These are phyloP conservation scores for Geosmithia morbida DNA, from an alignment of 2,329 filamentous ascomycete genomes.

Conservation along the genomic window DNA sequence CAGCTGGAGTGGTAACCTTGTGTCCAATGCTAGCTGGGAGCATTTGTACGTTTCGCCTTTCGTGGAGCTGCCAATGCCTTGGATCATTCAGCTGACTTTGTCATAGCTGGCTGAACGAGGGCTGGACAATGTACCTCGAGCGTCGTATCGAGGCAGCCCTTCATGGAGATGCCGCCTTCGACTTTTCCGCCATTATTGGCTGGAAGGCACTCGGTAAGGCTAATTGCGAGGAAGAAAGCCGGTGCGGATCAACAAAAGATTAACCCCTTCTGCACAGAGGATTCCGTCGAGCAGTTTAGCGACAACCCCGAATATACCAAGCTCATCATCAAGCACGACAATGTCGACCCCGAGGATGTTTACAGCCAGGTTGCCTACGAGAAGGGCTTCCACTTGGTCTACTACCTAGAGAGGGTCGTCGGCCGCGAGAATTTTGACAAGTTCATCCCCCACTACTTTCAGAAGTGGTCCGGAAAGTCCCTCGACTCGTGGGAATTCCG, in stretches of 20 bases:
- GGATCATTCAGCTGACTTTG: not conserved
- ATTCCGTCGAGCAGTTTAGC: slow-evolving; percentile 66
- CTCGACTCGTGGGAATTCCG: slow-evolving; percentile 94
- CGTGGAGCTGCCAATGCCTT: slow-evolving; percentile 1
- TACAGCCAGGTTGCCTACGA: slow-evolving; percentile 91
- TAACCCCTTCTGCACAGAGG: slow-evolving; percentile 33
- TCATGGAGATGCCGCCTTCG: slow-evolving; percentile 72
- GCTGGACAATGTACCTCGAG: slow-evolving; percentile 93
- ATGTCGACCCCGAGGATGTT: slow-evolving; percentile 87
- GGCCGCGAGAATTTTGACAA: slow-evolving; percentile 81
- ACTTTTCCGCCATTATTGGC: slow-evolving; percentile 92
- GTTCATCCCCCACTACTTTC: slow-evolving; percentile 94
- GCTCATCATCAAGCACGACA: slow-evolving; percentile 73
- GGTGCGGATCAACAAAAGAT: not conserved
- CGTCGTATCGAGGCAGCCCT: slow-evolving; percentile 64
- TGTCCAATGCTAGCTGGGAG: slow-evolving; percentile 68
- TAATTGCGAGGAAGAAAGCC: not conserved
- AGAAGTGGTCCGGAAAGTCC: slow-evolving; percentile 69
- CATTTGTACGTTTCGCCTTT: slow-evolving; percentile 44
- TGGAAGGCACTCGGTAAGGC: slow-evolving; percentile 65
- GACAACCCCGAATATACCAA: slow-evolving; percentile 86
- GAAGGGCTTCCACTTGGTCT: slow-evolving; percentile 91
- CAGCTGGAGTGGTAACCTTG: slow-evolving; percentile 81
- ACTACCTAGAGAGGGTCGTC: slow-evolving; percentile 74
- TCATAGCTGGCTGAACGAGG: slow-evolving; percentile 52